Percentiles rank a stretch among this genome's conserved stretches.
Conservation (phyloP, 169 alveolate genomes). For the Eimeria tenella region DNA sequence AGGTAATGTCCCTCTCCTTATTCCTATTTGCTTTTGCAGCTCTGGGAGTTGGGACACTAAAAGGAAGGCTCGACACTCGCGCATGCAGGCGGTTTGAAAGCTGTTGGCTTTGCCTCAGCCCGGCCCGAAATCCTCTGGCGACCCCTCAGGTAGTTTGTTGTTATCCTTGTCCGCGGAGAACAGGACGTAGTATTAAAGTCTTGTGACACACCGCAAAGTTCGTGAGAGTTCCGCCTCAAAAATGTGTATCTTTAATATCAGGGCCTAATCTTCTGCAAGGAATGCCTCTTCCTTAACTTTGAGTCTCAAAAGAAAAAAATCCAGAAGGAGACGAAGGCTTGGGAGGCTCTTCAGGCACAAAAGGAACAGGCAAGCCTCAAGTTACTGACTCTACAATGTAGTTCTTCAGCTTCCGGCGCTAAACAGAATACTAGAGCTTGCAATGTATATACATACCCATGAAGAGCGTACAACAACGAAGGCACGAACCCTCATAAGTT, state of each 20-base stretch:
- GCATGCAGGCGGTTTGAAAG: conserved; percentile 93
- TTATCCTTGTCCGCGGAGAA: too few species aligned
- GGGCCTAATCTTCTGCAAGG: conserved; percentile 95
- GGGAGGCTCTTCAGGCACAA: conserved; percentile 54
- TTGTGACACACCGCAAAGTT: too few species aligned
- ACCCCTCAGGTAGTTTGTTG: conserved; percentile 83
- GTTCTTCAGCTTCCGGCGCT: too few species aligned
- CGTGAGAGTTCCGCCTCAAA: too few species aligned
- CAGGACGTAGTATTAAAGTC: too few species aligned
- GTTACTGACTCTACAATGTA: neutral
- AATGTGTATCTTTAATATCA: conserved; percentile 7
- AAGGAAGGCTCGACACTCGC: conserved; percentile 93
- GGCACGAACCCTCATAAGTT: too few species aligned
- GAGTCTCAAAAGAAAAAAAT: conserved; percentile 89
- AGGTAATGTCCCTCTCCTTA: neutral
- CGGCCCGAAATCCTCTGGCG: conserved; percentile 91
- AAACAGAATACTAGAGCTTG: too few species aligned
- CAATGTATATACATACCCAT: too few species aligned
- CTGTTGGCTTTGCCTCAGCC: conserved; percentile 94
- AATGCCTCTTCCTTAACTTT: conserved; percentile 92
- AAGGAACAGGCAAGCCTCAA: conserved; percentile 51
- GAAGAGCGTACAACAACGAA: too few species aligned
- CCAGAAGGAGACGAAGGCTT: conserved; percentile 18
- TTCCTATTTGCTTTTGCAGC: conserved; percentile 21
- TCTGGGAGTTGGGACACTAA: conserved; percentile 88